These are phyloP conservation scores for Trypanosoma lewisi DNA, from an alignment of 208 protist species.

Conservation along the genomic window DNA sequence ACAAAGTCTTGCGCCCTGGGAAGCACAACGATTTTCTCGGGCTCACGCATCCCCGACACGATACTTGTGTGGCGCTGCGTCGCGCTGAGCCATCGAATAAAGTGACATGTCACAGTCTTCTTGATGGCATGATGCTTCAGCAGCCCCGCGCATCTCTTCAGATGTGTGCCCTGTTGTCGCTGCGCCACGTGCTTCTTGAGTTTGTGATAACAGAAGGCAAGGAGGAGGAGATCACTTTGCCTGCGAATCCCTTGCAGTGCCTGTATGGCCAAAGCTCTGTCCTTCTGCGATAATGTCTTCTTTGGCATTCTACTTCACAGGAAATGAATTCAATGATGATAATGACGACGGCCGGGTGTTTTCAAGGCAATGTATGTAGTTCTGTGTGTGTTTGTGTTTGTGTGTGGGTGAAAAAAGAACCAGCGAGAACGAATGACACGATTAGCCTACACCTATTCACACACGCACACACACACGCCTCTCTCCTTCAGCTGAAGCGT, in stretches of 20 bases:
- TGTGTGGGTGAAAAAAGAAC: no score
- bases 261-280: not conserved
- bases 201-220: constrained; percentile 31
- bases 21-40: constrained; percentile 50
- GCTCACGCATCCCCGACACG: constrained; percentile 12
- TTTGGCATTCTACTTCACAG: not conserved
- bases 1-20: constrained; percentile 56
- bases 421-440: no score
- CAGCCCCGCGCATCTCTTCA: constrained; percentile 59
- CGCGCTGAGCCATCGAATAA: constrained; percentile 64
- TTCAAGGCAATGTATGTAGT: no score
- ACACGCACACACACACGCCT: no score
- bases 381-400: no score
- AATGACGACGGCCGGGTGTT: no score
- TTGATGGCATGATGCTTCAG: constrained; percentile 57
- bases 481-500: no score
- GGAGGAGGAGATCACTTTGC: constrained; percentile 23
- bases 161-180: constrained; percentile 43
- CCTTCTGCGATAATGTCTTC: not conserved
- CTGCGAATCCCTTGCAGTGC: constrained; percentile 8
- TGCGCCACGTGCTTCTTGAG: constrained; percentile 34
- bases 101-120: constrained; percentile 38
- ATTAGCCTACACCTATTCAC: no score
- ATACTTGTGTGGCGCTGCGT: constrained; percentile 28
- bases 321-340: not conserved